A percentile compares a stretch with the other conserved stretches of the same genome.
Conservation (phyloP, 2,329 filamentous ascomycete species). For the Fusarium nygamai region DNA sequence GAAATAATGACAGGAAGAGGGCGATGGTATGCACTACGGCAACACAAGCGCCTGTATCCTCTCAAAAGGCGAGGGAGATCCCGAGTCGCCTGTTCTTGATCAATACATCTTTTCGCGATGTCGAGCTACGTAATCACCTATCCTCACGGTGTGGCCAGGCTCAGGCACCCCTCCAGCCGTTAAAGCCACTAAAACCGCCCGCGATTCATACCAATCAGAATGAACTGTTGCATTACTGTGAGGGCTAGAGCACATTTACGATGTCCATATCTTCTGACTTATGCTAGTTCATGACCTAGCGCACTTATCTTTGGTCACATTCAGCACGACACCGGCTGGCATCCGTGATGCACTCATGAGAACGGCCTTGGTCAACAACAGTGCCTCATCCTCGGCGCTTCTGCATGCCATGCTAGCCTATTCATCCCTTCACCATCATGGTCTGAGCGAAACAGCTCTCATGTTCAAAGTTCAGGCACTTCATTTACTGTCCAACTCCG, state of each 20-base stretch:
- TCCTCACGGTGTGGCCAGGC: neutral
- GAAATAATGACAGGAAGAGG: slow-evolving; percentile 16
- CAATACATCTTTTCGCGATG: slow-evolving; percentile 27
- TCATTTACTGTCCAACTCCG: slow-evolving; percentile 5
- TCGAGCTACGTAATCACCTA: neutral
- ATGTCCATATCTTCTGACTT: neutral
- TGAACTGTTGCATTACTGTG: slow-evolving; percentile 28
- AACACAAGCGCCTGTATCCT: neutral
- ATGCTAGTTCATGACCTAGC: slow-evolving; percentile 16
- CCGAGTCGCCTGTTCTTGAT: slow-evolving; percentile 6
- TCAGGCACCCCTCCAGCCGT: accelerated
- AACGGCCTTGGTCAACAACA: slow-evolving; percentile 3
- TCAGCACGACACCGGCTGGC: neutral
- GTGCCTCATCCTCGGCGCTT: slow-evolving; percentile 12
- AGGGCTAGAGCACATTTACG: neutral
- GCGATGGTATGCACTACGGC: neutral
- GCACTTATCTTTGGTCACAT: slow-evolving; percentile 21
- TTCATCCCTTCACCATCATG: slow-evolving; percentile 25
- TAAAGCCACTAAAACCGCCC: neutral
- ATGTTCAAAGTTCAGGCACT: slow-evolving; percentile 30
- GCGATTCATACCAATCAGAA: neutral
- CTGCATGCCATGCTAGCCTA: slow-evolving; percentile 28
- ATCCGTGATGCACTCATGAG: slow-evolving; percentile 25
- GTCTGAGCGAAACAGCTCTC: slow-evolving; percentile 6
- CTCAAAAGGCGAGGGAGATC: neutral